Evolutionary conservation across 1,284 basidiomycete species (phyloP).

Genomic region (Ceratobasidium sp.): DNA sequence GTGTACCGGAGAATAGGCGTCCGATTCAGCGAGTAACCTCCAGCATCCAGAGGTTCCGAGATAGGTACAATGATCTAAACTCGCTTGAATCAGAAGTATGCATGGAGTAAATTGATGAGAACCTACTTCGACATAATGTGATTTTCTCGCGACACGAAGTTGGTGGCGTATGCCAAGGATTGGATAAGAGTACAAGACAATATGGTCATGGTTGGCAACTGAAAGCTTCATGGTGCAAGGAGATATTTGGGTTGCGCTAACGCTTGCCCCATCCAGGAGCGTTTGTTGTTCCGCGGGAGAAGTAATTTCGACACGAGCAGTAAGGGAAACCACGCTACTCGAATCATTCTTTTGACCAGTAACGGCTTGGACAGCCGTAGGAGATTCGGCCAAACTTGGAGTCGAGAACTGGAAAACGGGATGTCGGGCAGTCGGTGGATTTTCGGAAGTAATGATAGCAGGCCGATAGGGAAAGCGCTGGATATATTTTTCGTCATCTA

Average conservation of each 20-base stretch:
- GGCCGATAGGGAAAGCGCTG: not conserved
- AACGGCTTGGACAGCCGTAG: not conserved
- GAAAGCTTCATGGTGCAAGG: slow-evolving; percentile 9
- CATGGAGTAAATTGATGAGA: not conserved
- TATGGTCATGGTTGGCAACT: not conserved
- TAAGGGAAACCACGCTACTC: not conserved
- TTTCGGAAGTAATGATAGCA: not conserved
- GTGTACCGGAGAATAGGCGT: not conserved
- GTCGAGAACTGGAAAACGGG: not conserved
- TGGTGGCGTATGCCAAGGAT: not conserved
- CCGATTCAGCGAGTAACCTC: not conserved
- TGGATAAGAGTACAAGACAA: slow-evolving; percentile 20
- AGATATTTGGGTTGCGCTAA: not conserved
- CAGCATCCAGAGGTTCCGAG: not conserved
- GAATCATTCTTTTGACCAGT: too few species aligned
- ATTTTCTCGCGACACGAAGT: slow-evolving; percentile 25
- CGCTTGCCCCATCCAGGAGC: not conserved
- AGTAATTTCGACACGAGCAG: not conserved
- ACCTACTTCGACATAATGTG: slow-evolving; percentile 27
- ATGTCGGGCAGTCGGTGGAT: not conserved
- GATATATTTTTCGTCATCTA: not conserved
- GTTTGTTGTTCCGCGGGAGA: not conserved
- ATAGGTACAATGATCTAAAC: not conserved
- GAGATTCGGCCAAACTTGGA: not conserved
- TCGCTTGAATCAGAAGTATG: too few species aligned